A percentile compares a stretch with the other conserved stretches of the same genome.
phyloP scores from a whole-genome alignment of 148 eudicot genomes.

The Polygonum aviculare region DNA sequence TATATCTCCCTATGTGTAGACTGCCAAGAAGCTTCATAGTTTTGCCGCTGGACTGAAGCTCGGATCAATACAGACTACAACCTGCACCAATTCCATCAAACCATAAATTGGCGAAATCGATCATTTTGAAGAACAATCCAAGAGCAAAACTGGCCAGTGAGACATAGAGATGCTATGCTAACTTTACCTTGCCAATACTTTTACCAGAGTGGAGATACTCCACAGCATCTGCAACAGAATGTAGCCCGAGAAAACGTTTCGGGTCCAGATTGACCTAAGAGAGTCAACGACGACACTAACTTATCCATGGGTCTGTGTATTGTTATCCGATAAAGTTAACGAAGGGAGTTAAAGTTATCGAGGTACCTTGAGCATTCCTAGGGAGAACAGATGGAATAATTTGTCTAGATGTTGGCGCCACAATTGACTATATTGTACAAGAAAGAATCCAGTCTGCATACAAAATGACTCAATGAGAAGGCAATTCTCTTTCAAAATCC shows the following conservation, averaged over 20 bases:
- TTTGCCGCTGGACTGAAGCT: slow-evolving; percentile 45
- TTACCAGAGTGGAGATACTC: slow-evolving; percentile 93
- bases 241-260: slow-evolving; percentile 64
- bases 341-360: too few relatives aligned
- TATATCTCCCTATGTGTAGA: background rate
- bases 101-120: slow-evolving; percentile 2
- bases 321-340: background rate
- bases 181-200: slow-evolving; percentile 80
- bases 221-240: slow-evolving; percentile 90
- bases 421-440: slow-evolving; percentile 64
- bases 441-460: slow-evolving; percentile 78
- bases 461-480: background rate
- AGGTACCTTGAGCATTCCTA: slow-evolving; percentile 72
- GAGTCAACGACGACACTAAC: slow-evolving; percentile 5
- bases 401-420: slow-evolving; percentile 85
- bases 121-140: background rate
- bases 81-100: slow-evolving; percentile 29
- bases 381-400: slow-evolving; percentile 53
- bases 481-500: background rate
- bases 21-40: slow-evolving; percentile 30
- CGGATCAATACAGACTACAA: slow-evolving; percentile 82
- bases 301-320: background rate
- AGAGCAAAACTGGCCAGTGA: background rate
- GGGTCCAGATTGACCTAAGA: slow-evolving; percentile 67
- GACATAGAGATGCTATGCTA: background rate